A percentile compares a stretch with the other conserved stretches of the same genome.
Conservation (phyloP, 2,329 filamentous ascomycete genomes). For the Venturia carpophila region DNA sequence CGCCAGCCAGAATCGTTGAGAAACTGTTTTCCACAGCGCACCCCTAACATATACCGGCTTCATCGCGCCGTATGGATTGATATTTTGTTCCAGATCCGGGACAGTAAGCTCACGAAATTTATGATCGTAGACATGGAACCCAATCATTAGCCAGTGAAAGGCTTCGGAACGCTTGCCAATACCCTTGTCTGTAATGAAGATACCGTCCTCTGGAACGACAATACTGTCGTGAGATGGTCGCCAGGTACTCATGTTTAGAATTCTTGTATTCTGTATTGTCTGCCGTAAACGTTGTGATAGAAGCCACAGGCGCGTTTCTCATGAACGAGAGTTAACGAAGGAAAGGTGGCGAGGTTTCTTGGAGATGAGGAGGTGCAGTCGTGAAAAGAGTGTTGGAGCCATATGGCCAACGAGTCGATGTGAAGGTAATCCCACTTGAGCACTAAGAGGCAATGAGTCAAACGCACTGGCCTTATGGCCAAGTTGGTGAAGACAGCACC, state of each 20-base stretch:
- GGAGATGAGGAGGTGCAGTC: neutral
- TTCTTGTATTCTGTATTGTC: neutral
- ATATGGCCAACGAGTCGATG: neutral
- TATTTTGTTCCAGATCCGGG: constrained; percentile 4
- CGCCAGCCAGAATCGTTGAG: constrained; percentile 5
- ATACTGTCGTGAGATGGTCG: neutral
- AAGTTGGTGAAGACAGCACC: neutral
- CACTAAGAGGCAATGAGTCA: neutral
- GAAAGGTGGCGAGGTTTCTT: neutral
- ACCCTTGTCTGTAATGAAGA: constrained; percentile 15
- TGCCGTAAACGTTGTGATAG: neutral
- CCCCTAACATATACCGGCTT: constrained; percentile 12
- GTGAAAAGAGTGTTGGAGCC: neutral
- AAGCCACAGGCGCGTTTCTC: neutral
- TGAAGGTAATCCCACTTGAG: neutral
- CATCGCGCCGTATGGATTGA: constrained; percentile 6
- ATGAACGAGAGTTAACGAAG: neutral
- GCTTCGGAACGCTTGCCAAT: constrained; percentile 4
- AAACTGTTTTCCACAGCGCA: constrained; percentile 13
- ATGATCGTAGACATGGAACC: constrained; percentile 10
- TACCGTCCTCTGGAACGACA: neutral
- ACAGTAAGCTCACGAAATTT: constrained; percentile 8
- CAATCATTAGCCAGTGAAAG: constrained; percentile 8
- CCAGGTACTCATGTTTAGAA: neutral
- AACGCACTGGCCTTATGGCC: neutral